Evolutionary conservation across 306 rosid species (phyloP), one percentile per base, ranked within the genome.

Genomic region (Vachellia collinsii): DNA sequence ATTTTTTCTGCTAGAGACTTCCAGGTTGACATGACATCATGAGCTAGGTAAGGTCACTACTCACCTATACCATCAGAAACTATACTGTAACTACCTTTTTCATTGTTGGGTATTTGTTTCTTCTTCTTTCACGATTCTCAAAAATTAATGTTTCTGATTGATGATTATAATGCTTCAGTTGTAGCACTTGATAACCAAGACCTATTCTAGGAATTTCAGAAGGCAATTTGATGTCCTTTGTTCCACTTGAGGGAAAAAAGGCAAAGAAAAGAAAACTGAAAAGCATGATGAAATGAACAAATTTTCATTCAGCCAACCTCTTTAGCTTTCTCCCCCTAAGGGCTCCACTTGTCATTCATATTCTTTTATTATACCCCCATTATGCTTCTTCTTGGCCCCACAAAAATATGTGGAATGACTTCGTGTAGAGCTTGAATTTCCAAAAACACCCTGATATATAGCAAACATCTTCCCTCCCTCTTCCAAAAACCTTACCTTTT

Each of bases 201-300:
- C 72, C 85, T 77, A 53, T 61, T 71, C 73, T 78, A 73, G 77
- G 80, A 87, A 87, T 81, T 84, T 74, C 78, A 77, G 12, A 72
- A 66, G 69, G 75, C 69, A 73, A 44, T 20, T 74, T 76, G 11
- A 50, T 68, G 61, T 75, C 66, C 12, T 79, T 76, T 76, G 74
- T 71, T 75, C 41, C 3, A 84, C 75, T 17, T 79, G 73, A 72
- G 3, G n/a, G 22, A 3, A 54, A 19, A 54, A 8, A n/a, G 1
- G 8, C 1, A 7, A 41, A 41, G 7, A 41, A 41, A 41, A 7
- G 20, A 19, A 71, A 84, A 70, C 19, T 81, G 69, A 76, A 70
- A 83, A 78, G 79, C 73, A 61, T 78, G 86, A 61, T 78, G 86
- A 81, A 59, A 79, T 69, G 46, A 77, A 70, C 12, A 50, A 50